Percentiles rank a stretch among this genome's conserved stretches.
Evolutionary conservation across 2,329 filamentous ascomycete species (phyloP).

Genomic region (Paracoccidioides lutzii): DNA sequence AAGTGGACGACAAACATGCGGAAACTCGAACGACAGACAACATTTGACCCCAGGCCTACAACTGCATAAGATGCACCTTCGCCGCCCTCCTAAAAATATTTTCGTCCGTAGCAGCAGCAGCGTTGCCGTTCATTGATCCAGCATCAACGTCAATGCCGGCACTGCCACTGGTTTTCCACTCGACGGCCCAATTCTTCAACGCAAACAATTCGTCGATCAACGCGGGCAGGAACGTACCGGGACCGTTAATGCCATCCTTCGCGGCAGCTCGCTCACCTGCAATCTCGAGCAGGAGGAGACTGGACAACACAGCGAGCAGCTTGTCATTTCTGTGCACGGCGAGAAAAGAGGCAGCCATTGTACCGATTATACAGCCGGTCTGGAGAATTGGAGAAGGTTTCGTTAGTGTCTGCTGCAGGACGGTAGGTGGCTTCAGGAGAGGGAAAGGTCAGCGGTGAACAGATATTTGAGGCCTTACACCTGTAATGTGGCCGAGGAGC

Average conservation of each 20-base stretch:
- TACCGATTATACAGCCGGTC: constrained; percentile 76
- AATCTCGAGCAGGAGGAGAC: constrained; percentile 63
- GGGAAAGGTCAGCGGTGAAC: not conserved
- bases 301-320: constrained; percentile 61
- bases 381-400: constrained; percentile 10
- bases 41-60: constrained; percentile 9
- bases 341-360: constrained; percentile 62
- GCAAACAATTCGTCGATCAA: constrained; percentile 61
- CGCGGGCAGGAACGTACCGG: constrained; percentile 73
- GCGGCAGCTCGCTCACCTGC: constrained; percentile 55
- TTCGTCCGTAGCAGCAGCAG: constrained; percentile 20
- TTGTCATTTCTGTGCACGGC: constrained; percentile 51
- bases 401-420: not conserved
- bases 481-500: constrained; percentile 34
- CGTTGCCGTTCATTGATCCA: constrained; percentile 1
- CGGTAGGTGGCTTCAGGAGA: not conserved
- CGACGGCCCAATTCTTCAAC: constrained; percentile 18
- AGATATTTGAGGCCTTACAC: constrained; percentile 20
- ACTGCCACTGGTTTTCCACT: not conserved
- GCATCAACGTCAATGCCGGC: not conserved
- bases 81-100: constrained; percentile 26
- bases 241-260: constrained; percentile 54
- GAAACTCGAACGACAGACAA: no score
- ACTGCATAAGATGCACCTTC: constrained; percentile 22
- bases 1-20: not conserved